Evolutionary conservation across 2,329 filamentous ascomycete genomes (phyloP).

Genomic region (Lasiodiplodia citricola): DNA sequence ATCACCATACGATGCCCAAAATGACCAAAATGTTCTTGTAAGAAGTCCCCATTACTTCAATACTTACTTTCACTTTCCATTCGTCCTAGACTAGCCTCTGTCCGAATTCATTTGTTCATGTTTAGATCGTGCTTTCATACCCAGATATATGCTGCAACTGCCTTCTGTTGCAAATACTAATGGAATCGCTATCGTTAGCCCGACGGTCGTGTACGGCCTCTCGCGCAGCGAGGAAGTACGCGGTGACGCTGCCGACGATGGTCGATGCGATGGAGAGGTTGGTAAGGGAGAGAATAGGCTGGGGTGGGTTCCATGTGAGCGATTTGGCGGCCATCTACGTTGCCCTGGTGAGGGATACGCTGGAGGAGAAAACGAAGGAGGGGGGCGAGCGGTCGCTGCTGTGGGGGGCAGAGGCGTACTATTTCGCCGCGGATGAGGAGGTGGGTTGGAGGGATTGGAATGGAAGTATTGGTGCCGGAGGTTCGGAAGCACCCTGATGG

Average conservation of each 20-base stretch:
- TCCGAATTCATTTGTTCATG: too few species aligned
- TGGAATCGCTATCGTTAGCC: too few species aligned
- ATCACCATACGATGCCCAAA: not conserved
- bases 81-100: too few species aligned
- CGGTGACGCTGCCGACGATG: too few species aligned
- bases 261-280: not conserved
- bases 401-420: conserved; percentile 71
- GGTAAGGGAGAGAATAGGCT: not conserved
- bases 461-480: conserved; percentile 40
- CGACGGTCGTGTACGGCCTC: too few species aligned
- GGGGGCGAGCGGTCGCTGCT: not conserved
- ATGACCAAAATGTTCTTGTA: not conserved
- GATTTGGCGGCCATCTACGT: conserved; percentile 11
- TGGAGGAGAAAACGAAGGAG: not conserved
- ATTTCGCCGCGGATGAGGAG: conserved; percentile 64
- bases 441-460: conserved; percentile 68
- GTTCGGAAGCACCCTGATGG: conserved; percentile 52
- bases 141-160: too few species aligned
- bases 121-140: too few species aligned
- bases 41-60: not conserved
- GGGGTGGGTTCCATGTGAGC: not conserved
- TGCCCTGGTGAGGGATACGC: not conserved
- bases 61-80: too few species aligned
- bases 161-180: too few species aligned
- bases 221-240: too few species aligned